These are phyloP conservation scores for Spathaspora arborariae DNA, from an alignment of 805 yeast species.

Conservation along the genomic window DNA sequence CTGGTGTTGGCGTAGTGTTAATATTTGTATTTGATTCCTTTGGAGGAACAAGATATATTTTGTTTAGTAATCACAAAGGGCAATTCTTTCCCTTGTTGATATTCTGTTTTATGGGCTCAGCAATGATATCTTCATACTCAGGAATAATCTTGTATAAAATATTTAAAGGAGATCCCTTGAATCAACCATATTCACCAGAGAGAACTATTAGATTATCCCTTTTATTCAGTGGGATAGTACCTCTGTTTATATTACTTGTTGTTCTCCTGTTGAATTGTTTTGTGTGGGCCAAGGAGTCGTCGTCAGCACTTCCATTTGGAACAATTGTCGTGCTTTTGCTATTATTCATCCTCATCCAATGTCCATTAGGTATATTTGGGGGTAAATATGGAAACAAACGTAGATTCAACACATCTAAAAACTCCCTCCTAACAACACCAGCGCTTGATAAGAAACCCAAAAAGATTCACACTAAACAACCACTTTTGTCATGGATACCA, in stretches of 20 bases:
- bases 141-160: constrained; percentile 61
- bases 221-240: constrained; percentile 35
- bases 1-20: constrained; percentile 57
- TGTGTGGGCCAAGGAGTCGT: constrained; percentile 73
- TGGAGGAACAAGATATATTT: constrained; percentile 43
- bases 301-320: constrained; percentile 75
- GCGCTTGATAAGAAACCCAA: neutral
- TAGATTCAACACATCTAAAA: neutral
- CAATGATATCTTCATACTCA: constrained; percentile 68
- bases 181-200: constrained; percentile 14
- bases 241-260: constrained; percentile 47
- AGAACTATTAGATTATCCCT: constrained; percentile 17
- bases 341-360: constrained; percentile 60
- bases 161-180: constrained; percentile 42
- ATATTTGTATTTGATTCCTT: constrained; percentile 42
- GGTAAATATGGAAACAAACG: constrained; percentile 48
- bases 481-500: constrained; percentile 15
- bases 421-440: neutral
- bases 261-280: constrained; percentile 59
- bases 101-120: constrained; percentile 61
- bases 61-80: constrained; percentile 65
- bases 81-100: constrained; percentile 61
- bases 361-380: constrained; percentile 76
- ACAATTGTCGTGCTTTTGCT: constrained; percentile 59
- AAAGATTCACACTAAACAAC: constrained; percentile 1